Base-by-base conservation (phyloP, 1,284 basidiomycete genomes). In the Papiliotrema terrestris region DNA sequence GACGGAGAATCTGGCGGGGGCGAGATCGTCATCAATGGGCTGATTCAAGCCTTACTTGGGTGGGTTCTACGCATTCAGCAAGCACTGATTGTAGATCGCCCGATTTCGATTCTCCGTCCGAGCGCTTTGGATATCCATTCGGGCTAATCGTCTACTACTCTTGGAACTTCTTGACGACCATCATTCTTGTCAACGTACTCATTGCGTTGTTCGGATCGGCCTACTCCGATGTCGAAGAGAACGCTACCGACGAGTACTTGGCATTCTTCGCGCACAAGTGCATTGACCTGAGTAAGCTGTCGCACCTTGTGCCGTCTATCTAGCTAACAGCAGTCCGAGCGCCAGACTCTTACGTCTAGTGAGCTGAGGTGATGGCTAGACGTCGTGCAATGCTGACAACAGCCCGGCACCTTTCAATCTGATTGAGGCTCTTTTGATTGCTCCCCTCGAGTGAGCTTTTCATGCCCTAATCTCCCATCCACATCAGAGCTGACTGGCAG, bases 161-260 rank as follows among this genome's bases (percentile, higher is more conserved):
- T 55, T 94, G 92, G 91, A 92, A 88, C 74, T 83, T 91, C 45
- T 81, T 86, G 42, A 88, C 90, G 1, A 86, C 85, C n/a, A 82
- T 97, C 55, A 85, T 97, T 60, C 82, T 97, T 52, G 83, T 96
- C 74, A 97, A 96, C 74, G 86, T 98, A 68, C 82, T 98, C 65
- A 92, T 98, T 64, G 97, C 95, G 13, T 78, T 98, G 66, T 98
- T 94, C 71, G 86, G 91, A 13, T 90, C 90, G 36, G 91, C 91
- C 0, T 94, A 94, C 69, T 83, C 85, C 15, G 89, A 91, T 66
- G 89, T 91, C 19, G 68, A 63, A 46, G 74, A 76, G 49, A 74
- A 77, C 51, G 73, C 74, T 15, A 75, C 70, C 14, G 74, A 77
- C 57, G 67, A 78, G 83, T 81, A 70, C 56, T 62, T 96, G 53